phyloP scores from a whole-genome alignment of 1,284 basidiomycete genomes.

The Papiliotrema fonsecae region DNA sequence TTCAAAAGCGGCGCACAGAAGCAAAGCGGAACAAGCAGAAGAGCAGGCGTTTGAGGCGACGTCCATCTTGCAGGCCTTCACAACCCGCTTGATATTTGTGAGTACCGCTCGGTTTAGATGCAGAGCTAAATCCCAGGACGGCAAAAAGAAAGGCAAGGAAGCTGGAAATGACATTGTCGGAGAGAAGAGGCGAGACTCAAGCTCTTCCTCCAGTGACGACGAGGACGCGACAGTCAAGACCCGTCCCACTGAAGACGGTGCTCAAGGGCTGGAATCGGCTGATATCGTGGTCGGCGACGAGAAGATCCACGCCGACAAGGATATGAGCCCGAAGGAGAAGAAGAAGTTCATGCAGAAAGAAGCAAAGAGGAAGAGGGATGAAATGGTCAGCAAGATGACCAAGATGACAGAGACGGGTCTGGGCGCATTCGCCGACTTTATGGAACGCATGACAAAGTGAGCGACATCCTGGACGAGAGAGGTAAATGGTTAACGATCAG shows the following conservation, averaged over 20 bases:
- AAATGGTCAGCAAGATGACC: slow-evolving; percentile 44
- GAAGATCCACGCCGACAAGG: slow-evolving; percentile 25
- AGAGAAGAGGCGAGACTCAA: slow-evolving; percentile 28
- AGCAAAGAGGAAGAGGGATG: slow-evolving; percentile 48
- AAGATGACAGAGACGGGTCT: slow-evolving; percentile 46
- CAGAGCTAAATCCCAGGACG: slow-evolving; percentile 19
- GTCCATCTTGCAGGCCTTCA: slow-evolving; percentile 43
- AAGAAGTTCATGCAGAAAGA: slow-evolving; percentile 41
- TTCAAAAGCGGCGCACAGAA: slow-evolving; percentile 42
- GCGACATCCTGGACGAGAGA: slow-evolving; percentile 9
- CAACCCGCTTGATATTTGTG: slow-evolving; percentile 39
- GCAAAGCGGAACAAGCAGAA: slow-evolving; percentile 48
- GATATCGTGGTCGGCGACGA: slow-evolving; percentile 31
- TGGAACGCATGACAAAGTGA: slow-evolving; percentile 48
- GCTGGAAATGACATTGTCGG: slow-evolving; percentile 47
- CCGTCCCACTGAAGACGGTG: slow-evolving; percentile 7
- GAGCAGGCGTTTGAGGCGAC: slow-evolving; percentile 50
- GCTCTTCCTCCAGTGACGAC: slow-evolving; percentile 12
- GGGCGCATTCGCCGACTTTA: slow-evolving; percentile 44
- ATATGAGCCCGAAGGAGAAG: slow-evolving; percentile 35
- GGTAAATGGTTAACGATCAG: slow-evolving; percentile 16
- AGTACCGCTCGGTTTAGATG: slow-evolving; percentile 7
- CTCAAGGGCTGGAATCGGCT: slow-evolving; percentile 30
- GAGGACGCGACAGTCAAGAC: slow-evolving; percentile 26
- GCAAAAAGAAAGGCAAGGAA: slow-evolving; percentile 34